These are phyloP conservation scores for Taxawa tesnikishii DNA, from an alignment of 2,329 filamentous ascomycete genomes.

Conservation along the genomic window DNA sequence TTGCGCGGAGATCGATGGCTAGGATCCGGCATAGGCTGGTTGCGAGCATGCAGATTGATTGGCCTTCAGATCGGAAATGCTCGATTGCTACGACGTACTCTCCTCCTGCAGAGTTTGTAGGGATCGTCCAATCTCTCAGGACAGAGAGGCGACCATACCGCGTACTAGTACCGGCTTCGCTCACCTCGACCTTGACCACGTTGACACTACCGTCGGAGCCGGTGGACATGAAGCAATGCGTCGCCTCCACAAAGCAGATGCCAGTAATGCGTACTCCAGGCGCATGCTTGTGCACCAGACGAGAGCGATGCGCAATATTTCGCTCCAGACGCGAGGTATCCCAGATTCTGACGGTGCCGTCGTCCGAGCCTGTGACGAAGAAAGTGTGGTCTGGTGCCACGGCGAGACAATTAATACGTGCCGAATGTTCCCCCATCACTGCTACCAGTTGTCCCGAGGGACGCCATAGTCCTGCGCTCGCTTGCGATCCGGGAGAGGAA, in stretches of 20 bases:
- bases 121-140: slow-evolving; percentile 68
- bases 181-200: slow-evolving; percentile 70
- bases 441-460: slow-evolving; percentile 76
- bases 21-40: slow-evolving; percentile 77
- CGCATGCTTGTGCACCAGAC: slow-evolving; percentile 71
- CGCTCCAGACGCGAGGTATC: slow-evolving; percentile 81
- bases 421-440: slow-evolving; percentile 78
- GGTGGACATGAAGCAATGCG: slow-evolving; percentile 84
- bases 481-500: slow-evolving; percentile 21
- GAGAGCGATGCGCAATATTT: slow-evolving; percentile 76
- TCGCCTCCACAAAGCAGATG: slow-evolving; percentile 84
- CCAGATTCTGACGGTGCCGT: slow-evolving; percentile 87
- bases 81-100: slow-evolving; percentile 86
- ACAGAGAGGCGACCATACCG: slow-evolving; percentile 69
- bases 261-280: slow-evolving; percentile 62
- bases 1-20: slow-evolving; percentile 75
- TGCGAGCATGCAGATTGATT: slow-evolving; percentile 72
- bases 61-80: slow-evolving; percentile 72
- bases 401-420: slow-evolving; percentile 67
- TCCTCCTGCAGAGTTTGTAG: slow-evolving; percentile 2
- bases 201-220: slow-evolving; percentile 83
- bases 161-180: slow-evolving; percentile 33
- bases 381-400: slow-evolving; percentile 85
- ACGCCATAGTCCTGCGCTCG: slow-evolving; percentile 48
- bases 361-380: slow-evolving; percentile 87